Evolutionary conservation across 2,329 filamentous ascomycete genomes (phyloP).

Genomic region (Claviceps sorghi): DNA sequence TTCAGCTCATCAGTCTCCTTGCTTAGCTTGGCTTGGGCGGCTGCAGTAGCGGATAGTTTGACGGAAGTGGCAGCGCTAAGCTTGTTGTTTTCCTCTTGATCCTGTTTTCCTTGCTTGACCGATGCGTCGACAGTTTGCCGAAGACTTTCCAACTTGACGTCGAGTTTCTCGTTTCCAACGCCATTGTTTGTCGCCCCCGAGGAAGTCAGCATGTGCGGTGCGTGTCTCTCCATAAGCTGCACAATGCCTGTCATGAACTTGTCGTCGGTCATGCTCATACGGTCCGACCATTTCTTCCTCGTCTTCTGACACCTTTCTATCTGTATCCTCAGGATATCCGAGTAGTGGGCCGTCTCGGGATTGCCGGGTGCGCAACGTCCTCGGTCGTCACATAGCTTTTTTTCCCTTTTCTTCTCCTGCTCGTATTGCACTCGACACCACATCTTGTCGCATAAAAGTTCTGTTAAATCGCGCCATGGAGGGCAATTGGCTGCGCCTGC

Average conservation of each 20-base stretch:
- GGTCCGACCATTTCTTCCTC: slow-evolving; percentile 3
- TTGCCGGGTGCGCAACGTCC: slow-evolving; percentile 7
- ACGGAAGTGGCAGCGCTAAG: neutral
- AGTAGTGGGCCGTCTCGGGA: slow-evolving; percentile 11
- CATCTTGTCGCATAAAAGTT: slow-evolving; percentile 12
- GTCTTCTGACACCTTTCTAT: slow-evolving; percentile 6
- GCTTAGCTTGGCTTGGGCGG: slow-evolving; percentile 1
- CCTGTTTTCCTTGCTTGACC: neutral
- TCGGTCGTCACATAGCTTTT: slow-evolving; percentile 7
- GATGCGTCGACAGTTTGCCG: neutral
- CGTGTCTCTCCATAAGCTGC: slow-evolving; percentile 1
- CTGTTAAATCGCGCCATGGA: slow-evolving; percentile 5
- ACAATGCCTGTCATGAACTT: neutral
- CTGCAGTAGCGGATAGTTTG: neutral
- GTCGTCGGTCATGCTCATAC: slow-evolving; percentile 5
- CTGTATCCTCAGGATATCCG: slow-evolving; percentile 9
- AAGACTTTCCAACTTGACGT: neutral
- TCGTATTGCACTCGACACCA: slow-evolving; percentile 9
- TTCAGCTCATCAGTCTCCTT: slow-evolving; percentile 2
- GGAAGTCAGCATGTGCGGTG: neutral
- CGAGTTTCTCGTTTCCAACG: neutral
- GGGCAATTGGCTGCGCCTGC: neutral
- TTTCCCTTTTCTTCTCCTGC: slow-evolving; percentile 8
- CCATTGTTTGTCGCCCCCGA: neutral
- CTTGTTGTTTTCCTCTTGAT: neutral